Evolutionary conservation across 148 eudicot genomes (phyloP).

Genomic region (Amaranthus cruentus): DNA sequence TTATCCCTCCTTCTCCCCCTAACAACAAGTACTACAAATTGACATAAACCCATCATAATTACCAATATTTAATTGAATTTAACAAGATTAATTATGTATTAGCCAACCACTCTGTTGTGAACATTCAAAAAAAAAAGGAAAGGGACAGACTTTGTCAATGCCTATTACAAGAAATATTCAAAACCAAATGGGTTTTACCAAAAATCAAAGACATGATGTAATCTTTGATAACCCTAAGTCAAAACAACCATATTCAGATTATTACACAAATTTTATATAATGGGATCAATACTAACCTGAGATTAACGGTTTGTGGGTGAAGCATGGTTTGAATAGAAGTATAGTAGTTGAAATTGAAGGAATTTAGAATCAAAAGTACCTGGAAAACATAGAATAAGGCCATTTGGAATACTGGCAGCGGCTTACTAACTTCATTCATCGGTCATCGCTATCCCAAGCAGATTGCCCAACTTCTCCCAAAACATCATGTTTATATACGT

Average conservation of each 20-base stretch:
- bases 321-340: not conserved
- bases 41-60: too few species aligned
- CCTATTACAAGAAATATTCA: not conserved
- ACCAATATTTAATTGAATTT: too few species aligned
- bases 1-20: too few species aligned
- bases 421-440: too few species aligned
- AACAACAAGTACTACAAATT: too few species aligned
- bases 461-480: too few species aligned
- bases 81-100: not conserved
- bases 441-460: too few species aligned
- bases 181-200: conserved; percentile 12
- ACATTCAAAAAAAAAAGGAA: not conserved
- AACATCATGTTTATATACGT: too few species aligned
- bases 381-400: not conserved
- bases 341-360: not conserved
- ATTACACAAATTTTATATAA: not conserved
- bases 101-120: conserved; percentile 11
- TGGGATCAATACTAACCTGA: not conserved
- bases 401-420: not conserved
- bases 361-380: not conserved
- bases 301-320: too few species aligned
- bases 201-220: not conserved
- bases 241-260: not conserved
- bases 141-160: conserved; percentile 7
- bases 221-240: not conserved